Evolutionary conservation across 2,329 filamentous ascomycete genomes (phyloP), one percentile per base, ranked within the genome.

Genomic region (Alternaria consortialis): DNA sequence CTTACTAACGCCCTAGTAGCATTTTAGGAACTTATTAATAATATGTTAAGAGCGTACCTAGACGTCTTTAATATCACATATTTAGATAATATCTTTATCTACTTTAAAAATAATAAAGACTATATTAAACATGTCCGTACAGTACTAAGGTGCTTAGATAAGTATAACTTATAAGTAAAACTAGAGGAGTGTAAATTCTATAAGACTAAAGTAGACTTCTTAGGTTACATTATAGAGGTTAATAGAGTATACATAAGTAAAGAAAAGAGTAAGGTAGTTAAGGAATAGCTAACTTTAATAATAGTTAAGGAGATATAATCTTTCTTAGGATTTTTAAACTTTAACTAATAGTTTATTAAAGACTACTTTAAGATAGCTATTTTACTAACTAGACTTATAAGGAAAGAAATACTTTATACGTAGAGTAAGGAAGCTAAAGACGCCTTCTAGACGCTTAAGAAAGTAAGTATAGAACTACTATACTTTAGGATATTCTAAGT

Each of bases 311-410:
- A 64, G 8, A 64, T 71, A 2, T 60, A 69, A 60, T 58, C 37
- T 1, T 77, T 79, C 53, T 9, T 79, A 29, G 69, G 70, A 13
- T 76, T 79, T 40, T 56, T 54, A 8, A 78, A 79, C 44, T 79
- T 74, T 57, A 77, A 79, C 55, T 56, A 70, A 7, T 25, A 60
- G 9, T 77, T 78, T 54, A 71, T 78, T 23, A 37, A 65, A 6
- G 20, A 62, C 1, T 75, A 29, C 34, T 42, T 2, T 23, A 8
- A 31, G 8, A 42, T 61, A 0, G 43, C 32, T 27, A 17, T 20
- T 31, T 53, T 34, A 4, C n/a, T 63, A 37, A 70, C 50, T 12
- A 44, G 47, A n/a, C 51, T 64, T 23, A 52, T 1, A 7, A 43
- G 23, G 17, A 47, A 46, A 17, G 15, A 43, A 13, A 42, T 5